A percentile compares a stretch with the other conserved stretches of the same genome.
These are phyloP conservation scores for Epithemia pelagica DNA, from an alignment of 108 stramenopile genomes.

Conservation along the genomic window DNA sequence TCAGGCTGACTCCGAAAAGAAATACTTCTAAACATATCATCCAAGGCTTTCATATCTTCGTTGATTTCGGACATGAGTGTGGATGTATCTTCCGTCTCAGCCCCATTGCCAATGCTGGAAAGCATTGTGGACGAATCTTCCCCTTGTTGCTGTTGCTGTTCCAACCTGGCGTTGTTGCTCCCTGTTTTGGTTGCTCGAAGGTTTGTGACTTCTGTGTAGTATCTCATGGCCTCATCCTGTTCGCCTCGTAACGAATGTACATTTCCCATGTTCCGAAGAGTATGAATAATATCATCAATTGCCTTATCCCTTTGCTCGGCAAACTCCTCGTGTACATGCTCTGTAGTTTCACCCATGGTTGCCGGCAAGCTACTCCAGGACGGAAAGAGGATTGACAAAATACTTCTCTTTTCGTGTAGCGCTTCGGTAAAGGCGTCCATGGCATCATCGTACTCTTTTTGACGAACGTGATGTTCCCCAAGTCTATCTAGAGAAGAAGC, in stretches of 20 bases:
- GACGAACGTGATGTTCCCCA: slow-evolving; percentile 71
- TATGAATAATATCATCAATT: slow-evolving; percentile 57
- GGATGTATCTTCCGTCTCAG: slow-evolving; percentile 34
- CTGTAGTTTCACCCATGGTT: slow-evolving; percentile 10
- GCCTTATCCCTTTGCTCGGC: slow-evolving; percentile 28
- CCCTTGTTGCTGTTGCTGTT: neutral
- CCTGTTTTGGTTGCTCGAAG: slow-evolving; percentile 44
- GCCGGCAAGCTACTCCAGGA: slow-evolving; percentile 10
- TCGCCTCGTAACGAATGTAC: slow-evolving; percentile 75
- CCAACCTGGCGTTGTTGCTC: neutral
- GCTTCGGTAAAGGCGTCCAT: slow-evolving; percentile 73
- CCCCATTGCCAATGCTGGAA: slow-evolving; percentile 21
- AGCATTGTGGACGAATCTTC: slow-evolving; percentile 17
- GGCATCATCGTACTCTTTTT: slow-evolving; percentile 70
- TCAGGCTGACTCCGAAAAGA: slow-evolving; percentile 46
- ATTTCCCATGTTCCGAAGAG: slow-evolving; percentile 67
- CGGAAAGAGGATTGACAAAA: slow-evolving; percentile 28
- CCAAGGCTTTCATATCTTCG: slow-evolving; percentile 75
- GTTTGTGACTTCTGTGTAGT: slow-evolving; percentile 66
- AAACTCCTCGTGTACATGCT: slow-evolving; percentile 11
- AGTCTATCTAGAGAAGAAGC: slow-evolving; percentile 52
- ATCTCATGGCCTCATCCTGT: slow-evolving; percentile 68
- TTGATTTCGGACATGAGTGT: slow-evolving; percentile 67
- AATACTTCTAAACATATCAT: slow-evolving; percentile 71
- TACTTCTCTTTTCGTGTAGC: slow-evolving; percentile 58